Percentiles rank a stretch among this genome's conserved stretches.
Conservation (phyloP, 1,284 basidiomycete genomes). For the Leccinum subrobustum region DNA sequence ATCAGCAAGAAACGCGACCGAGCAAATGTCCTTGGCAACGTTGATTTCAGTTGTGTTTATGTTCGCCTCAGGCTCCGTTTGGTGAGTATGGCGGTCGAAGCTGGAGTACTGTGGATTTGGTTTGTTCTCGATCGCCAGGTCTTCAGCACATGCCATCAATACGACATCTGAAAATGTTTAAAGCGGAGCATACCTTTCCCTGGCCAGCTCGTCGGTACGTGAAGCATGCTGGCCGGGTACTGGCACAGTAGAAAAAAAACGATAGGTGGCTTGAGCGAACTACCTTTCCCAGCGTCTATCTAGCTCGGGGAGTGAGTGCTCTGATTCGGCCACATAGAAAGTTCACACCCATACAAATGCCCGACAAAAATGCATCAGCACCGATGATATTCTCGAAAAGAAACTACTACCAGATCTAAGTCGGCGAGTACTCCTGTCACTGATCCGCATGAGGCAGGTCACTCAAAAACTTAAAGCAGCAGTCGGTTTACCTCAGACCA, state of each 20-base stretch:
- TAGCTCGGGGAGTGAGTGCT: neutral
- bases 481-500: neutral
- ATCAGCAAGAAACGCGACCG: conserved; percentile 6
- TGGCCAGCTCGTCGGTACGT: neutral
- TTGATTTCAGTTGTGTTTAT: neutral
- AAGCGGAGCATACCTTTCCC: conserved; percentile 1
- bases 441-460: neutral
- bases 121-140: neutral
- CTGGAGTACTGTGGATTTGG: neutral
- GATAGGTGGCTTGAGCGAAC: neutral
- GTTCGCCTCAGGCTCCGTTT: neutral
- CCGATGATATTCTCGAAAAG: neutral
- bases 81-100: neutral
- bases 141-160: neutral
- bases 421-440: neutral
- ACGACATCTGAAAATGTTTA: neutral
- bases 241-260: neutral
- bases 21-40: neutral
- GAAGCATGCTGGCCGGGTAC: conserved; percentile 2
- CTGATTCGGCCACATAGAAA: neutral
- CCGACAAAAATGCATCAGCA: neutral
- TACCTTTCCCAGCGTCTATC: neutral
- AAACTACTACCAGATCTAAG: neutral
- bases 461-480: neutral
- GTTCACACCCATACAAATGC: neutral